These are phyloP conservation scores for Forsythia suspensa DNA, from an alignment of 257 asterid species.

Conservation along the genomic window DNA sequence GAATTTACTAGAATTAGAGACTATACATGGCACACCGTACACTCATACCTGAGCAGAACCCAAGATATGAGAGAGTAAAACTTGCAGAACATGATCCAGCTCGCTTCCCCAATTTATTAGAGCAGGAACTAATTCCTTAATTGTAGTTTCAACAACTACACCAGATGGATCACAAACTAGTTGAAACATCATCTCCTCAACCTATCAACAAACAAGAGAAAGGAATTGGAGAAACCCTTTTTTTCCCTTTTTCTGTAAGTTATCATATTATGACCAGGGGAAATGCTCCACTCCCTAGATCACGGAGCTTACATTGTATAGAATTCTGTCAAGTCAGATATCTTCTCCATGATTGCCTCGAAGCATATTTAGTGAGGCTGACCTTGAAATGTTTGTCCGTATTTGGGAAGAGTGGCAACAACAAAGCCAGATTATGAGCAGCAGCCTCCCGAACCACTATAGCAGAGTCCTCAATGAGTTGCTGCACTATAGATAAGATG, in stretches of 20 bases:
- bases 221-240: constrained; percentile 41
- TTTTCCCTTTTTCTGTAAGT: constrained; percentile 30
- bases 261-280: constrained; percentile 59
- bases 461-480: constrained; percentile 97
- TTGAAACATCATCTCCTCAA: constrained; percentile 98
- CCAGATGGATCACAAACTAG: constrained; percentile 96
- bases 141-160: constrained; percentile 84
- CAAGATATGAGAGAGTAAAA: constrained; percentile 73
- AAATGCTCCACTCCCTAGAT: constrained; percentile 95
- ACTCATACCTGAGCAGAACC: constrained; percentile 76
- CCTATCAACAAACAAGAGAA: constrained; percentile 59
- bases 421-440: constrained; percentile 92
- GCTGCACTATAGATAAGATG: constrained; percentile 96
- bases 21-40: neutral
- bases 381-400: constrained; percentile 99
- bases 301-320: constrained; percentile 98
- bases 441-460: constrained; percentile 98
- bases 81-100: constrained; percentile 78
- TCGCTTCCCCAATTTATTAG: constrained; percentile 85
- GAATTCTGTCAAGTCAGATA: constrained; percentile 88
- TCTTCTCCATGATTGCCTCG: constrained; percentile 99
- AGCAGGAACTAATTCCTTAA: constrained; percentile 88
- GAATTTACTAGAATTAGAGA: neutral
- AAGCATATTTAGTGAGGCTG: constrained; percentile 99
- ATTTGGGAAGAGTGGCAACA: constrained; percentile 95